Percentiles rank a stretch among this genome's conserved stretches.
Evolutionary conservation across 306 rosid genomes (phyloP).

Genomic region (Acmispon strigosus): DNA sequence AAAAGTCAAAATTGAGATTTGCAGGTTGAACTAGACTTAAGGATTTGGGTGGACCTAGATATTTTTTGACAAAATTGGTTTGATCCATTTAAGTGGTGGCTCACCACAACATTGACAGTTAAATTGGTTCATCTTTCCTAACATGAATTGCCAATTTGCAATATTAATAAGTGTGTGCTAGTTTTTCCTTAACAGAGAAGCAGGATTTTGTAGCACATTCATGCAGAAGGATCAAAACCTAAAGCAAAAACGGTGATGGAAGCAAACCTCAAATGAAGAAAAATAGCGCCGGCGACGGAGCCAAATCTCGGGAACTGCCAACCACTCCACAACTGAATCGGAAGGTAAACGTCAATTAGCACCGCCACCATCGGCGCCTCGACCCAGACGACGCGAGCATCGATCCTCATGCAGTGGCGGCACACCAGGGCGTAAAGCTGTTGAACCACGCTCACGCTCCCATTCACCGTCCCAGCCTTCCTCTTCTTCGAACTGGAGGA

Average conservation of each 20-base stretch:
- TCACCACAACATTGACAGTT: background rate
- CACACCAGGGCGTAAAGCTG: constrained; percentile 67
- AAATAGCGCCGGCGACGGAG: constrained; percentile 58
- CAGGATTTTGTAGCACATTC: no score
- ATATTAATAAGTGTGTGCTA: background rate
- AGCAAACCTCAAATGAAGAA: constrained; percentile 68
- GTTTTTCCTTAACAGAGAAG: no score
- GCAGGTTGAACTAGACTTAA: no score
- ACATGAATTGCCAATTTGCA: background rate
- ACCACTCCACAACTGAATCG: constrained; percentile 51
- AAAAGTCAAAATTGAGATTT: no score
- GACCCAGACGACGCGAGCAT: constrained; percentile 42
- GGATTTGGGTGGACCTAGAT: no score
- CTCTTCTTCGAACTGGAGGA: constrained; percentile 16
- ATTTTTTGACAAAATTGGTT: no score
- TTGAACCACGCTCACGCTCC: constrained; percentile 72
- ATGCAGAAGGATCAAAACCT: background rate
- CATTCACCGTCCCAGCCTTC: constrained; percentile 62
- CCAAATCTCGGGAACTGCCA: constrained; percentile 77
- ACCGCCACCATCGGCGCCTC: constrained; percentile 56
- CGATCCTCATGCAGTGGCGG: constrained; percentile 44
- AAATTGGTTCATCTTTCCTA: background rate
- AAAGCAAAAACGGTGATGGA: background rate
- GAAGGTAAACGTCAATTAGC: constrained; percentile 66
- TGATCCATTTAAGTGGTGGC: no score